Evolutionary conservation across 768 basidiomycete genomes (phyloP).

Genomic region (Tulasnella sp.): DNA sequence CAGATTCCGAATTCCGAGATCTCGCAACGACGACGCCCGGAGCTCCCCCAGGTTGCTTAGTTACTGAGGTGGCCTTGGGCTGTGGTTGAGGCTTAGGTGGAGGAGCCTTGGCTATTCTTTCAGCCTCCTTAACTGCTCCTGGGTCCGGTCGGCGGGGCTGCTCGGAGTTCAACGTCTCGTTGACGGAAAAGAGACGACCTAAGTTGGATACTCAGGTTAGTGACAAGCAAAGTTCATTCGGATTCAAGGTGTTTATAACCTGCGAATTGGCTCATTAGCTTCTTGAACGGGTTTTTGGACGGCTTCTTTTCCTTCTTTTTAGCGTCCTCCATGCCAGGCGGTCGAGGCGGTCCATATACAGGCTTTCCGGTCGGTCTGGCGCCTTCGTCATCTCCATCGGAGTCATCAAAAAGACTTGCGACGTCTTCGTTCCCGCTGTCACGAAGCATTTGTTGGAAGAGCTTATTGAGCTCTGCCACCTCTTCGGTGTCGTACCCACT

Average conservation of each 20-base stretch:
- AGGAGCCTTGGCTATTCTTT: constrained; percentile 5
- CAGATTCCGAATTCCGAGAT: background rate
- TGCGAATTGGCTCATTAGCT: constrained; percentile 71
- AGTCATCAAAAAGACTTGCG: constrained; percentile 11
- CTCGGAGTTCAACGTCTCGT: constrained; percentile 31
- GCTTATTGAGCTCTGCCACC: constrained; percentile 64
- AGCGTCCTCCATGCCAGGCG: constrained; percentile 39
- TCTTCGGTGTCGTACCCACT: constrained; percentile 67
- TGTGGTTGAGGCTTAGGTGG: background rate
- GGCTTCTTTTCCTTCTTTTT: constrained; percentile 45
- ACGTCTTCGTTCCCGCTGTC: background rate
- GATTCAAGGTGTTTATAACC: constrained; percentile 47
- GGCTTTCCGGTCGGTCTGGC: constrained; percentile 45
- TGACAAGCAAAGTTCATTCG: background rate
- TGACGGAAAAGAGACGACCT: constrained; percentile 35
- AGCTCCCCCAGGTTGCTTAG: background rate
- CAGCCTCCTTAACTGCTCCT: constrained; percentile 22
- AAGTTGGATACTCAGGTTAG: background rate
- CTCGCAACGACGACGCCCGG: background rate
- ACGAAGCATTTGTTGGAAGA: constrained; percentile 65
- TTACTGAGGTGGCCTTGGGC: background rate
- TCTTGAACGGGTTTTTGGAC: constrained; percentile 65
- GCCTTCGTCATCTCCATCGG: constrained; percentile 16
- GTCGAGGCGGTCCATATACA: constrained; percentile 58
- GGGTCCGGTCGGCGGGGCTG: constrained; percentile 19